Evolutionary conservation across 108 stramenopile genomes (phyloP), one percentile per base, ranked within the genome.

Genomic region (Craspedostauros australis): DNA sequence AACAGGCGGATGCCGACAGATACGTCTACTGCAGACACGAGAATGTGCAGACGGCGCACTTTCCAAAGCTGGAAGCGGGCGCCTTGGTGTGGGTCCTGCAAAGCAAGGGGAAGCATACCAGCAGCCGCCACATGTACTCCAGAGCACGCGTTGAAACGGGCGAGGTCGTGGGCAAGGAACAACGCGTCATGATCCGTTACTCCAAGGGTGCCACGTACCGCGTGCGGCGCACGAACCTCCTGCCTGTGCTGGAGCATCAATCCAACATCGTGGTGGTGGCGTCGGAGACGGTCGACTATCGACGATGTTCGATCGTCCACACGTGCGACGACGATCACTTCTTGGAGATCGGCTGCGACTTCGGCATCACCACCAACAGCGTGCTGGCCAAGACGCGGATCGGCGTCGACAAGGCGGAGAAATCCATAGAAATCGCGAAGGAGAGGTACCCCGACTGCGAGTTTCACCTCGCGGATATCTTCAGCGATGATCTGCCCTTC

Each of bases 271-370:
- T 84, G 21, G 28, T 88, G 23, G 67, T 82, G 15, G 68, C 64
- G 1, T 68, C 83, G 1, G 87, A 88, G 75, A 88, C 87, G 4
- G 54, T 66, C 40, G 68, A 75, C 11, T 88, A 88, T 51, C 78
- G 87, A 14, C 75, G 87, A 4, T 50, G 61, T 15, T 59, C 77
- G 6, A 69, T 57, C 32, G 64, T 77, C 2, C 82, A 88, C 46
- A 79, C 80, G 18, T 53, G 34, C 6, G 46, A 66, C 12, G 57
- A 74, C n/a, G 88, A 89, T 49, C 34, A 59, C 20, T 91, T 91
- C 41, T 46, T 86, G 61, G 83, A 88, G 47, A 79, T 88, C 36
- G 87, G 82, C 7, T 84, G 83, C 54, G 83, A 82, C 62, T 80
- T 68, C 51, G 89, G 89, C 7, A 76, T 80, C 11, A 69, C 70